A percentile compares a stretch with the other conserved stretches of the same genome.
Conservation (phyloP, 495 filamentous ascomycete species). For the Patellaria atrata region DNA sequence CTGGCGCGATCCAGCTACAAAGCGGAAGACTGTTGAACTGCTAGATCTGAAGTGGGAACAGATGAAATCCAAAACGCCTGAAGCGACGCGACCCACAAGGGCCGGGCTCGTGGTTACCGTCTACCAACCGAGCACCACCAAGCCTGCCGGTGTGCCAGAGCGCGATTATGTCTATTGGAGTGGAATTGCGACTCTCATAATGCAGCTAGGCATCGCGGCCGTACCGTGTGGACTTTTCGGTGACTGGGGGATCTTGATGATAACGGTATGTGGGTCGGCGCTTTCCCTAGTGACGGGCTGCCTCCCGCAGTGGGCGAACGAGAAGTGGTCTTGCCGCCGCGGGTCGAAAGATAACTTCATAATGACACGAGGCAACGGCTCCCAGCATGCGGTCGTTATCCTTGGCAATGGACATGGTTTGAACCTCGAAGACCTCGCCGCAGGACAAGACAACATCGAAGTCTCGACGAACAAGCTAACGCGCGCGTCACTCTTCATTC, state of each 20-base stretch:
- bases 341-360: slow-evolving; percentile 21
- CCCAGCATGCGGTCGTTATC: slow-evolving; percentile 32
- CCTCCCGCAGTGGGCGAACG: slow-evolving; percentile 35
- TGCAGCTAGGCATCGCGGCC: slow-evolving; percentile 35
- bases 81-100: too few relatives aligned
- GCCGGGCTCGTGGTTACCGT: too few relatives aligned
- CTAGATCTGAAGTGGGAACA: too few relatives aligned
- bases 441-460: not conserved
- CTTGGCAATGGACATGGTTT: slow-evolving; percentile 25
- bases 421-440: slow-evolving; percentile 33
- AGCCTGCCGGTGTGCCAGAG: too few relatives aligned
- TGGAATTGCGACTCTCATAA: slow-evolving; percentile 24
- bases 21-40: too few relatives aligned
- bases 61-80: too few relatives aligned
- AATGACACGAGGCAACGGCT: slow-evolving; percentile 34
- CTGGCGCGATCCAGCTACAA: slow-evolving; percentile 12
- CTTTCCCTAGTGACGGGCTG: slow-evolving; percentile 26
- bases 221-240: slow-evolving; percentile 30
- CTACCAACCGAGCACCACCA: too few relatives aligned
- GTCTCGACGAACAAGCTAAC: slow-evolving; percentile 3
- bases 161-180: slow-evolving; percentile 23
- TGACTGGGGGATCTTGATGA: slow-evolving; percentile 34
- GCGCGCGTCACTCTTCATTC: slow-evolving; percentile 2
- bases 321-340: slow-evolving; percentile 35
- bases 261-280: slow-evolving; percentile 29